Percentiles rank a stretch among this genome's conserved stretches.
These are phyloP conservation scores for Termitomyces sp. DNA, from an alignment of 768 basidiomycete genomes.

Conservation along the genomic window DNA sequence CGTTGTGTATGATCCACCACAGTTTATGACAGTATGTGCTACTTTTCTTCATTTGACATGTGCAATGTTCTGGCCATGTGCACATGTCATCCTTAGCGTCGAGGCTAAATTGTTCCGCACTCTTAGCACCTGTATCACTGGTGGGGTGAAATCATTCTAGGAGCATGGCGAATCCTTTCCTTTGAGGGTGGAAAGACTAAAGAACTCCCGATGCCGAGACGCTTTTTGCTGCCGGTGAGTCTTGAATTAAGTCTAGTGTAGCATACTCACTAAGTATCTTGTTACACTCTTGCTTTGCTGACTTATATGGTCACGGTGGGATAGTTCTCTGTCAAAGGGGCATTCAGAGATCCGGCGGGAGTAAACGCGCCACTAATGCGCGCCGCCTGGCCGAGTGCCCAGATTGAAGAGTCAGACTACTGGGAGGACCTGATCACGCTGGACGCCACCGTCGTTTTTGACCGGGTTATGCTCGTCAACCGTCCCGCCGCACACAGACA, in stretches of 20 bases:
- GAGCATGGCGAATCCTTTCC: slow-evolving; percentile 38
- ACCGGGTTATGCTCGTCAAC: slow-evolving; percentile 58
- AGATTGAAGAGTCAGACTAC: slow-evolving; percentile 56
- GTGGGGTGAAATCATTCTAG: slow-evolving; percentile 46
- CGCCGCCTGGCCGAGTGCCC: slow-evolving; percentile 55
- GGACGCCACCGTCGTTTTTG: slow-evolving; percentile 54
- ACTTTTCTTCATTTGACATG: background rate
- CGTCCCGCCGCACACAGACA: slow-evolving; percentile 57
- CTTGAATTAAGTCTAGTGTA: background rate
- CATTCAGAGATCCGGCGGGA: slow-evolving; percentile 60
- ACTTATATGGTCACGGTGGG: background rate
- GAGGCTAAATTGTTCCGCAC: background rate
- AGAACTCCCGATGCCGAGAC: slow-evolving; percentile 22
- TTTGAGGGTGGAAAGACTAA: slow-evolving; percentile 18
- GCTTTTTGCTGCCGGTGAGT: slow-evolving; percentile 35
- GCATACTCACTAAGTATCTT: background rate
- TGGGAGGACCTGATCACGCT: slow-evolving; percentile 57
- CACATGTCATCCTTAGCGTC: background rate
- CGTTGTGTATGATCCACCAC: slow-evolving; percentile 27
- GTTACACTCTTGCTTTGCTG: background rate
- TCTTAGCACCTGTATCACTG: slow-evolving; percentile 43
- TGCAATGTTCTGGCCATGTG: background rate
- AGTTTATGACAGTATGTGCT: slow-evolving; percentile 23
- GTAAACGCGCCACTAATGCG: slow-evolving; percentile 65
- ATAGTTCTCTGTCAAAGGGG: slow-evolving; percentile 24